Evolutionary conservation across 2,329 filamentous ascomycete species (phyloP), one percentile per base, ranked within the genome.

Genomic region (Coleophoma cylindrospora): DNA sequence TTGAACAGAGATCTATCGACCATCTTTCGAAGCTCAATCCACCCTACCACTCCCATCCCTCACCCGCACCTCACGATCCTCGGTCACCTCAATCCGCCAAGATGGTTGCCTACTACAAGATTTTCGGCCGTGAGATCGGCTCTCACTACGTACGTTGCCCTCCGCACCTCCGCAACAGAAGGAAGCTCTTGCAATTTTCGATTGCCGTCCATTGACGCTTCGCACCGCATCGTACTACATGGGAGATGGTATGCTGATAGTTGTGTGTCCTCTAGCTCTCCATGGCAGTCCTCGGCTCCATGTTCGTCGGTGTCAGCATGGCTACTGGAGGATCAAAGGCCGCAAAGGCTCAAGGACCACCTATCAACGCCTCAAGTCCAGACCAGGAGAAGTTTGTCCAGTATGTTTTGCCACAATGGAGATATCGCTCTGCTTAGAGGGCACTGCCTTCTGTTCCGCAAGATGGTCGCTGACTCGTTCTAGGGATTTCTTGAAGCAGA

Each of bases 331-430:
- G 63, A 45, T 56, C 57, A 44, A 55, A 54, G 34, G 57, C 50
- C 45, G 58, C 62, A 55, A 59, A 59, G 49, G 21, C 57, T 12
- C 55, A 63, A 49, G 55, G 52, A 54, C 64, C 64, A 55, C 63
- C 64, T 14, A 61, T 66, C 52, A 66, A 66, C 50, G 64, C 64
- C n/a, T 45, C 51, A 49, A 65, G 63, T 48, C 57, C 61, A 17
- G 64, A 66, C 34, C 63, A 66, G 60, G 64, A 66, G 58, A 64
- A 51, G 47, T 66, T 65, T 52, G 65, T 66, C 51, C 64, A 65
- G 64, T 66, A 62, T 47, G 63, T 62, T 19, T 14, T 40, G 21
- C 13, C 32, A 11, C 27, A 13, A 32, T 34, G 19, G 13, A 22
- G 40, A 22, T n/a, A 4, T 32, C 10, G 3, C 4, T 32, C n/a